Evolutionary conservation across 78 protist genomes (phyloP), one percentile per base, ranked within the genome.

Genomic region (Isochrysis galbana): DNA sequence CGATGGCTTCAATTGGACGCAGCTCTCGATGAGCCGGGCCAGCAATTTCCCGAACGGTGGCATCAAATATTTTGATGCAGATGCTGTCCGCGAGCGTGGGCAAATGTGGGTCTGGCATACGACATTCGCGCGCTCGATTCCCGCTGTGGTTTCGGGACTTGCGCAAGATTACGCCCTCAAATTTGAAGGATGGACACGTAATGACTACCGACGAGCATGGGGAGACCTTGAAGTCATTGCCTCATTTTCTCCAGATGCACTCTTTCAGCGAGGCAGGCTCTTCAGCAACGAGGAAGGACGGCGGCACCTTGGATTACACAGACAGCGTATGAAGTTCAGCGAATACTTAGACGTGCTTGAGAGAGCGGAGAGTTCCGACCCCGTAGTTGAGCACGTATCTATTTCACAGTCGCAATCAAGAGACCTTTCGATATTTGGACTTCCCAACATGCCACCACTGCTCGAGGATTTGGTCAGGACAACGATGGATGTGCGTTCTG

Each of bases 1-100:
- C 25, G 84, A 77, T 14, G 84, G 84, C 47, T 77, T 5, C 36
- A 77, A 77, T 26, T 77, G 84, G 84, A 77, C 84, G 84, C 84
- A 77, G 84, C 84, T 77, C 47, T 7, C 47, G 1, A 39, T 77
- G 46, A 77, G 46, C 21, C 84, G 84, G 29, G 84, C 84, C 36
- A 21, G 47, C 44, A 77, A 77, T 46, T 77, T 77, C 84, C 84
- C 84, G 17, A 2, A 36, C 44, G 80, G 80, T 14, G 39, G 39
- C 39, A 34, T 70, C 41, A 29, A 34, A 23, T 21, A 21, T 23
- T 14, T n/a, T 23, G 2, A 3, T 14, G 80, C 80, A 17, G 41
- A 2, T 1, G 39, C 3, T 14, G 39, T 77, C 36, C 1, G 2
- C 34, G 44, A 34, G 47, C 4, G 23, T 3, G 84, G 84, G 34